Base-by-base conservation (phyloP, 257 asterid genomes). In the Nicotiana noctiflora region DNA sequence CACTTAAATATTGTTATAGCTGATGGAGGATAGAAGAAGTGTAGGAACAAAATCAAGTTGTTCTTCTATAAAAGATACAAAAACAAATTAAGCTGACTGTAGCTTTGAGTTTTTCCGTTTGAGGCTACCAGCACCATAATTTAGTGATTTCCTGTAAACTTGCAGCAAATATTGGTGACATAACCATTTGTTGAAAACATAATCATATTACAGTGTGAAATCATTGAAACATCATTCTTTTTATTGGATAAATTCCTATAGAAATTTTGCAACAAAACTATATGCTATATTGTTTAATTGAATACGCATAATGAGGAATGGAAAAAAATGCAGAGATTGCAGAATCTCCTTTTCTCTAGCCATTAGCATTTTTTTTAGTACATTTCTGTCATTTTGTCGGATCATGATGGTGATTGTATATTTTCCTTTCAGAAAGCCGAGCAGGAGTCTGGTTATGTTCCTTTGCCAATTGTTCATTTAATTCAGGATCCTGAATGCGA, bases 401-500 rank as follows among this genome's bases (percentile, higher is more conserved):
- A 65, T 78, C 25, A 32, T 76, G 80, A 61, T 23, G 49, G 61
- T 79, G 64, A 75, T 52, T 72, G 19, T 52, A 72, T 83, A 37
- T 66, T 53, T 82, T 32, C 53, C 27, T 84, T 83, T 63, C 91
- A 89, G 90, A 87, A 89, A 63, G 80, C 86, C 80, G 85, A 84
- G 81, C 87, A 74, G 86, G 97, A 86, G 63, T 76, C 72, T 77
- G 94, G 87, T 70, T 12, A 62, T 87, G 88, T 93, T 80, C 99
- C 99, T 62, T 87, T 88, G 93, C 99, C 99, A 23, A 88, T 95
- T 74, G 98, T 95, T 82, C 86, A 90, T 86, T 92, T 92, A 76
- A 97, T 92, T 89, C 99, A 95, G 88, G 97, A 93, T 83, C 84
- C 95, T 83, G 93, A 89, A 82, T 88, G 96, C 23, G 95, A 89